Conservation (phyloP, 1,284 basidiomycete species). For the Porphyrellus sp. region DNA sequence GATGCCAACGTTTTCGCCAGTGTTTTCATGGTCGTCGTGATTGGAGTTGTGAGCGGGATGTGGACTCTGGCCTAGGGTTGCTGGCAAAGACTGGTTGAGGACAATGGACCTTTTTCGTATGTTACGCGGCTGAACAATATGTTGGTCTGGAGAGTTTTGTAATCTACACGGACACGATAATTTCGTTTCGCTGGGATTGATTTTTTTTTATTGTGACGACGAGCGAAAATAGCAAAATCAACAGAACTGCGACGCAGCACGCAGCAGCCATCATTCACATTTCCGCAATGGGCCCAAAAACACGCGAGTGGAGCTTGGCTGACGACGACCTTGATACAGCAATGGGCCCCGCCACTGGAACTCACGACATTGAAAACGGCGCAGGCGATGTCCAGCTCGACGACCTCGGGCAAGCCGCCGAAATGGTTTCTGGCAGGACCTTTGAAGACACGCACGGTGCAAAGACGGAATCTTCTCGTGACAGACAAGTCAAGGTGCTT, state of each 20-base stretch:
- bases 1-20: conserved; percentile 43
- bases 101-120: conserved; percentile 11
- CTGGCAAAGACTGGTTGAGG: neutral
- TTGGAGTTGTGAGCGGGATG: conserved; percentile 43
- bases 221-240: conserved; percentile 7
- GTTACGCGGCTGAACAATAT: too few relatives aligned
- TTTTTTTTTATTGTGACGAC: conserved; percentile 1
- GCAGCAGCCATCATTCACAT: neutral
- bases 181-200: conserved; percentile 8
- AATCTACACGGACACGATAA: conserved; percentile 7
- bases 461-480: conserved; percentile 49
- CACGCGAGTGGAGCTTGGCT: conserved; percentile 49
- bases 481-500: conserved; percentile 89
- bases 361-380: conserved; percentile 28
- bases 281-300: conserved; percentile 28
- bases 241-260: neutral
- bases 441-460: conserved; percentile 39
- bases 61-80: conserved; percentile 42
- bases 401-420: conserved; percentile 20
- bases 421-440: conserved; percentile 30
- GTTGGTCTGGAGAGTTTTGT: too few relatives aligned
- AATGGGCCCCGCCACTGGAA: conserved; percentile 42
- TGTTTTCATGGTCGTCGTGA: conserved; percentile 39
- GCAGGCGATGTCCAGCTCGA: conserved; percentile 30
- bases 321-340: conserved; percentile 48